Evolutionary conservation across 768 basidiomycete species (phyloP), one percentile per base, ranked within the genome.

Genomic region (Hygrocybe punicea): DNA sequence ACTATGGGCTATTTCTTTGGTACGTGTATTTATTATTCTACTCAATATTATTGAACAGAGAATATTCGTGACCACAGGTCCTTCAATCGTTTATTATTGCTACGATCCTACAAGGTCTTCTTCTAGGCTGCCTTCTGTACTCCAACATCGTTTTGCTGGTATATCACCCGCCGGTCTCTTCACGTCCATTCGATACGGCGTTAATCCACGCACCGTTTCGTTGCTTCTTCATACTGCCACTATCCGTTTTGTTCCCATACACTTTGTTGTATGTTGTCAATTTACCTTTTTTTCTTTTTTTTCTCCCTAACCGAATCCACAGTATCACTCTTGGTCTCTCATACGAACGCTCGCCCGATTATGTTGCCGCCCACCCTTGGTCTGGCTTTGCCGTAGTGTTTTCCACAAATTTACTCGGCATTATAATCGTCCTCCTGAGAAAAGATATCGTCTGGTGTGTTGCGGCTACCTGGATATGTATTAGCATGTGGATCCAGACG

Each of bases 121-220:
- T 93, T 4, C 71, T 90, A 2, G 71, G 91, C 51, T 67, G 89
- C 44, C 76, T 97, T 1, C 63, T 91, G 8, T 94, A 91, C 61
- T 85, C 91, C 54, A 93, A 93, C 66, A 64, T 93, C 46, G 84
- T 84, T 0, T 78, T 96, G 6, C 74, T 93, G 42, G 73, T 86
- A 14, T 92, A 94, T 65, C 87, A 88, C 47, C 70, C 78, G 0
- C 87, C 87, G 0, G 80, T 75, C 0, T 73, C 73, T 21, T 68
- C 73, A 0, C 80, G 84, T 1, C 91, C 91, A 0, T 69, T 95
- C 39, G 92, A 94, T 68, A 84, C 83, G 34, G 78, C 85, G 0
- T 85, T 95, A 61, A 90, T 97, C 55, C 94, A 97, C 62, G 89
- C 90, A 0, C 95, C 95, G 0, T 76, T 96, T 53, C 79, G 90